Percentiles rank a stretch among this genome's conserved stretches.
Evolutionary conservation across 331 rosid genomes (phyloP).

Genomic region (Quercus lobata): DNA sequence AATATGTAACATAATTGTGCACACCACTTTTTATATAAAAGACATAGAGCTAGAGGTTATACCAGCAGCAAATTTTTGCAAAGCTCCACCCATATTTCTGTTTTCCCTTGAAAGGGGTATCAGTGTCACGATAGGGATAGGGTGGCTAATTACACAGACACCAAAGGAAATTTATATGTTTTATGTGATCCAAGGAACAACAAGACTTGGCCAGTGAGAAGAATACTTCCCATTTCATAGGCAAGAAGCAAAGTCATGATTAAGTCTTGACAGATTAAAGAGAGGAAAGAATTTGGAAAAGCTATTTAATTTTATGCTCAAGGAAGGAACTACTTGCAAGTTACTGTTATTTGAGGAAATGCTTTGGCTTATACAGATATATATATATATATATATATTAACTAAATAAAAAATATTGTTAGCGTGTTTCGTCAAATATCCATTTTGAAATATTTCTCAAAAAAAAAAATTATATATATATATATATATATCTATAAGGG

Average conservation of each 20-base stretch:
- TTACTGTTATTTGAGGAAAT: background rate
- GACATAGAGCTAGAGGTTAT: background rate
- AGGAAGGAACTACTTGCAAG: background rate
- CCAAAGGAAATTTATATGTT: background rate
- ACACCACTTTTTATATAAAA: background rate
- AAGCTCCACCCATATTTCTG: slow-evolving; percentile 48
- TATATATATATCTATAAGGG: too few relatives aligned
- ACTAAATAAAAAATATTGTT: too few relatives aligned
- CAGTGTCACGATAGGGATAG: background rate
- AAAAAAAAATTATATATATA: too few relatives aligned
- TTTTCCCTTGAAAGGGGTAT: background rate
- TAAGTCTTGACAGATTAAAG: background rate
- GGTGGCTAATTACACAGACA: background rate
- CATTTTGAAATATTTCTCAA: too few relatives aligned
- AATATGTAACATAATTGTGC: too few relatives aligned
- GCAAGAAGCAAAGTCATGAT: slow-evolving; percentile 26
- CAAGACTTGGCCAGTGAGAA: slow-evolving; percentile 33
- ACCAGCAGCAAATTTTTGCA: slow-evolving; percentile 36
- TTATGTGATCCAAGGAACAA: slow-evolving; percentile 17
- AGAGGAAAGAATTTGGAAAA: background rate
- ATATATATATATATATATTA: too few relatives aligned
- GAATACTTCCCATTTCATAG: slow-evolving; percentile 42
- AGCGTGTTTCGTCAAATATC: too few relatives aligned
- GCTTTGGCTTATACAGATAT: background rate
- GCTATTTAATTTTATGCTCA: background rate